Evolutionary conservation across 2,329 filamentous ascomycete genomes (phyloP).

Genomic region (Ploettnerulaceae sp.): DNA sequence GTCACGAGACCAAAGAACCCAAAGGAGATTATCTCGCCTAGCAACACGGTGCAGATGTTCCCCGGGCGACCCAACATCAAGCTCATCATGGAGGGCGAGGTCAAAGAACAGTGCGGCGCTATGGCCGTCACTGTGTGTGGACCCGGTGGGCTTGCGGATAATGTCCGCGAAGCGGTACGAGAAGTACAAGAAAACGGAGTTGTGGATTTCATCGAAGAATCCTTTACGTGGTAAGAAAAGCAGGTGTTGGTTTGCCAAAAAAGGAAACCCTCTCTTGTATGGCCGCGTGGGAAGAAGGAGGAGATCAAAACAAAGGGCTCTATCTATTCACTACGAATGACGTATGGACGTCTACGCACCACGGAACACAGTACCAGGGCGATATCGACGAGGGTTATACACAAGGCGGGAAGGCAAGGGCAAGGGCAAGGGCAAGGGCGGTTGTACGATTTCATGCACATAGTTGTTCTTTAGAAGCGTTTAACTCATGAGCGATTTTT

Average conservation of each 20-base stretch:
- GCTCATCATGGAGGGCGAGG: constrained; percentile 75
- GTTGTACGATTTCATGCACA: constrained; percentile 12
- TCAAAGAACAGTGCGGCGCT: constrained; percentile 75
- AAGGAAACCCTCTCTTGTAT: no score
- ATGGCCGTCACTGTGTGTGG: constrained; percentile 84
- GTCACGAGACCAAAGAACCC: constrained; percentile 81
- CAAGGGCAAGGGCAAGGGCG: background rate
- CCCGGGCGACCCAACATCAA: constrained; percentile 81
- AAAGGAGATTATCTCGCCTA: constrained; percentile 69
- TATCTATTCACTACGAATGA: no score
- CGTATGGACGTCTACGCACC: no score
- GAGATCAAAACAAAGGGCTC: no score
- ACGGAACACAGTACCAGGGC: no score
- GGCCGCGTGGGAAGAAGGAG: no score
- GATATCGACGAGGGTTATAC: background rate
- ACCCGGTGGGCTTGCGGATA: constrained; percentile 68
- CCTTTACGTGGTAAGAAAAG: constrained; percentile 55
- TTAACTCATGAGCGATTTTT: background rate
- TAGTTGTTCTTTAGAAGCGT: constrained; percentile 2
- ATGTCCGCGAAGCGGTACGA: constrained; percentile 65
- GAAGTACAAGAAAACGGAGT: constrained; percentile 55
- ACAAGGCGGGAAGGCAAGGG: background rate
- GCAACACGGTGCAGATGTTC: constrained; percentile 82
- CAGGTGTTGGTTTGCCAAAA: no score
- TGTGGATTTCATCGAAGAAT: constrained; percentile 73